Evolutionary conservation across 2,329 filamentous ascomycete genomes (phyloP).

Genomic region (Talaromyces sp.): DNA sequence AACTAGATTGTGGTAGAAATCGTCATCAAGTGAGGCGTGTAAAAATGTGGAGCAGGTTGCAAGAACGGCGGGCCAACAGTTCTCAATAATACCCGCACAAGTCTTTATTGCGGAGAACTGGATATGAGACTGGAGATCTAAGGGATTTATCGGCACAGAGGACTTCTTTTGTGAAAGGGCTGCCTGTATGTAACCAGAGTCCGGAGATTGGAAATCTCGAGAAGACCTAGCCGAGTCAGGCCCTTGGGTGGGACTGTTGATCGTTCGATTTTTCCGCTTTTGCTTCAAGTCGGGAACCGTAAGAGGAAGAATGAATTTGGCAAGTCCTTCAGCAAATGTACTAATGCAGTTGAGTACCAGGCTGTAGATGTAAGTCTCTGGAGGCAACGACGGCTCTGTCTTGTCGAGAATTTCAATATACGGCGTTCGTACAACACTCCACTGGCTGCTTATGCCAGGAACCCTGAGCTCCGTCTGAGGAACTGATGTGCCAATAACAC

Average conservation of each 20-base stretch:
- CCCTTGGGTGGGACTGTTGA: conserved; percentile 37
- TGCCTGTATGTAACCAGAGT: conserved; percentile 26
- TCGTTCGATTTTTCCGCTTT: conserved; percentile 49
- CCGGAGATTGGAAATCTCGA: conserved; percentile 36
- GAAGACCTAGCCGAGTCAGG: conserved; percentile 34
- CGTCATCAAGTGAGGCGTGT: conserved; percentile 85
- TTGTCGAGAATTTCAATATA: conserved; percentile 97
- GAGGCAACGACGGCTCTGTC: conserved; percentile 75
- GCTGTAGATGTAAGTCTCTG: conserved; percentile 92
- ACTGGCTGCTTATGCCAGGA: conserved; percentile 81
- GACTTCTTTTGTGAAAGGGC: conserved; percentile 30
- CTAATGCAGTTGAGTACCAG: conserved; percentile 87
- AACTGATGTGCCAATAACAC: conserved; percentile 77
- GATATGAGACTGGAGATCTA: conserved; percentile 73
- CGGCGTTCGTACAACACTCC: conserved; percentile 83
- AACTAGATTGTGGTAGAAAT: conserved; percentile 91
- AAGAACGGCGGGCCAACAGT: conserved; percentile 93
- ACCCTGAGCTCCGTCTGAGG: conserved; percentile 67
- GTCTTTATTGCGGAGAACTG: conserved; percentile 71
- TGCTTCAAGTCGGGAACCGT: conserved; percentile 74
- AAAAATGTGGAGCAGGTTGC: conserved; percentile 95
- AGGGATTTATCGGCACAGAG: conserved; percentile 73
- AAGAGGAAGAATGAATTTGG: conserved; percentile 88
- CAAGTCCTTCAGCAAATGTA: conserved; percentile 85
- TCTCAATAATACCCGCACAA: conserved; percentile 80